Evolutionary conservation across 345 rosid species (phyloP).

Genomic region (Trapa bicornis): DNA sequence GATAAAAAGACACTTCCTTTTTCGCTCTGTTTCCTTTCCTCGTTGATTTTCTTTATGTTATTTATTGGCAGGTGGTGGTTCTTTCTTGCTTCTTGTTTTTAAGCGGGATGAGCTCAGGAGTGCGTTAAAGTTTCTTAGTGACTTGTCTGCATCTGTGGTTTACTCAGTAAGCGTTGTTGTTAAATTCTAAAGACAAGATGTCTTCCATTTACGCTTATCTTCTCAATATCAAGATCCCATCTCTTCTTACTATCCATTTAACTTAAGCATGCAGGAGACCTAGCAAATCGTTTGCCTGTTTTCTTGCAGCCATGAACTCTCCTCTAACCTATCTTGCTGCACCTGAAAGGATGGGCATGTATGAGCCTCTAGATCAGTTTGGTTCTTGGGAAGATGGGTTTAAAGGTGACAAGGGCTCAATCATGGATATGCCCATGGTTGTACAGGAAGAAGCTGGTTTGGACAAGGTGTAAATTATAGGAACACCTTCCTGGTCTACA

Average conservation of each 20-base stretch:
- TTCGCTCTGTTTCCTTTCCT: not conserved
- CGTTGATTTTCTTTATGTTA: not conserved
- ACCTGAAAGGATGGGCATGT: constrained; percentile 51
- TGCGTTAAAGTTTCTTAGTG: not conserved
- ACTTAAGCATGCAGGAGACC: not conserved
- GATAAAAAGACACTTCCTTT: not conserved
- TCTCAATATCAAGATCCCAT: too few species aligned
- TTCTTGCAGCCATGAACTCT: constrained; percentile 38
- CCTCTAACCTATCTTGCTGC: constrained; percentile 51
- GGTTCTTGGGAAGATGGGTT: constrained; percentile 54
- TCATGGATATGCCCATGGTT: constrained; percentile 38
- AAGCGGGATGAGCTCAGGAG: not conserved
- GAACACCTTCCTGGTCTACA: not conserved
- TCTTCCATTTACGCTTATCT: too few species aligned
- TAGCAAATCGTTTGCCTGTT: not conserved
- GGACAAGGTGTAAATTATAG: constrained; percentile 31
- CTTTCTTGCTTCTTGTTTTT: not conserved
- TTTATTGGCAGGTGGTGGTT: not conserved
- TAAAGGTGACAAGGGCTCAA: constrained; percentile 36
- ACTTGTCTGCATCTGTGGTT: too few species aligned
- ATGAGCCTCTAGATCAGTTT: constrained; percentile 60
- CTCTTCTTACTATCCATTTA: too few species aligned
- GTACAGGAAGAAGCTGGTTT: constrained; percentile 31
- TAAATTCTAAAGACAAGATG: too few species aligned
- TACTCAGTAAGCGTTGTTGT: too few species aligned